Evolutionary conservation across 805 yeast species (phyloP).

Genomic region (Priceomyces haplophilus): DNA sequence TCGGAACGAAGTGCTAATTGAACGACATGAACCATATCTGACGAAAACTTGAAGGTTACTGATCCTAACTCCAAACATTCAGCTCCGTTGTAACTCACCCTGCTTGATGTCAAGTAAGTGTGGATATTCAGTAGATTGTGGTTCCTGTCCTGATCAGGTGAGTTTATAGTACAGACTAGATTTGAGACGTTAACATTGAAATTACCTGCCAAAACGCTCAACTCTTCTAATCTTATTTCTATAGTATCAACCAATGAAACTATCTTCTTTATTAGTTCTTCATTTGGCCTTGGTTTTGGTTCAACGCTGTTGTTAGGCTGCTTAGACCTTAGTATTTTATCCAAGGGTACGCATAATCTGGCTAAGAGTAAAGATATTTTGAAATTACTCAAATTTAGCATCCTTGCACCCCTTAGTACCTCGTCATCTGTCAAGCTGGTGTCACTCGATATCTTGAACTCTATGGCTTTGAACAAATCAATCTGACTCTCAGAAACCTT

Average conservation of each 20-base stretch:
- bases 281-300: background rate
- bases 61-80: conserved; percentile 37
- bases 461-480: conserved; percentile 22
- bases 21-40: conserved; percentile 20
- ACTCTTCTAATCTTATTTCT: conserved; percentile 25
- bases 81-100: conserved; percentile 25
- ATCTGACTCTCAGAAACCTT: background rate
- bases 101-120: conserved; percentile 27
- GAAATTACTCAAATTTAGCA: background rate
- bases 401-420: background rate
- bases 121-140: conserved; percentile 12
- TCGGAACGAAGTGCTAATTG: conserved; percentile 8
- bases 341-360: background rate
- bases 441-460: conserved; percentile 20
- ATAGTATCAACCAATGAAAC: conserved; percentile 11
- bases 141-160: conserved; percentile 7
- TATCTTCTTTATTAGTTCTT: conserved; percentile 6
- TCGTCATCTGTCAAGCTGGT: background rate
- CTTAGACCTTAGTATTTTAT: background rate
- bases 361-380: conserved; percentile 1
- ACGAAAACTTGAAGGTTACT: conserved; percentile 23
- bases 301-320: background rate
- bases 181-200: conserved; percentile 17
- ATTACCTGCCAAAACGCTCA: conserved; percentile 18
- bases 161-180: conserved; percentile 15